Conservation (phyloP, 228 moss, liverwort and hornwort genomes). For the Sphagnum fallax region DNA sequence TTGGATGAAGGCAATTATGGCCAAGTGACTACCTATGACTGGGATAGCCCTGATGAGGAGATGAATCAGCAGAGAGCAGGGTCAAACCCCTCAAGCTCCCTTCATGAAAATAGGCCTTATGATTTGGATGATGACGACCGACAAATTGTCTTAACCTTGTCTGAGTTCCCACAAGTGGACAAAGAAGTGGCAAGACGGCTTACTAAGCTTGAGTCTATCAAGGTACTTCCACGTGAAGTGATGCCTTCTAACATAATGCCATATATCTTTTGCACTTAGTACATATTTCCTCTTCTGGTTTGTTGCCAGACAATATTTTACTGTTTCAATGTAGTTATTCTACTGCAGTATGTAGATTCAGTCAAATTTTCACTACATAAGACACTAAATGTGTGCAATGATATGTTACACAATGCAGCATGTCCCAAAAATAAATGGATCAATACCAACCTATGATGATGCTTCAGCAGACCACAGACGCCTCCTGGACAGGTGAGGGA, state of each 20-base stretch:
- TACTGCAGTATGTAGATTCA: no score
- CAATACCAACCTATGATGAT: conserved; percentile 72
- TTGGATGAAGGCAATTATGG: conserved; percentile 21
- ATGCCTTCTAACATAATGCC: no score
- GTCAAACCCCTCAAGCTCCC: conserved; percentile 23
- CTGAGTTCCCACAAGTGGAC: conserved; percentile 63
- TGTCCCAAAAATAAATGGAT: conserved; percentile 69
- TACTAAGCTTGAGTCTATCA: conserved; percentile 76
- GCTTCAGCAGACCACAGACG: conserved; percentile 81
- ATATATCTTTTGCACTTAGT: neutral
- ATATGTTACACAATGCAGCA: conserved; percentile 38
- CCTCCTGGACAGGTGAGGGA: conserved; percentile 69
- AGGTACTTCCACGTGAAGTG: conserved; percentile 27
- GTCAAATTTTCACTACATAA: no score
- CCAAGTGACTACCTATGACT: conserved; percentile 31
- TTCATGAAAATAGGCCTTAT: conserved; percentile 53
- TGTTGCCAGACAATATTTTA: neutral
- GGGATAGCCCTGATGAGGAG: conserved; percentile 40
- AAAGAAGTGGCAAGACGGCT: conserved; percentile 87
- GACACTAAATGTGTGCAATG: neutral
- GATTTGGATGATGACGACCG: conserved; percentile 74
- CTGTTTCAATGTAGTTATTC: no score
- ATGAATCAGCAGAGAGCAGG: conserved; percentile 33
- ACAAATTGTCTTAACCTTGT: conserved; percentile 58
- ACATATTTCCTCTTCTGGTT: neutral